phyloP scores from a whole-genome alignment of 805 yeast genomes.

The Cyberlindnera sargentensis region DNA sequence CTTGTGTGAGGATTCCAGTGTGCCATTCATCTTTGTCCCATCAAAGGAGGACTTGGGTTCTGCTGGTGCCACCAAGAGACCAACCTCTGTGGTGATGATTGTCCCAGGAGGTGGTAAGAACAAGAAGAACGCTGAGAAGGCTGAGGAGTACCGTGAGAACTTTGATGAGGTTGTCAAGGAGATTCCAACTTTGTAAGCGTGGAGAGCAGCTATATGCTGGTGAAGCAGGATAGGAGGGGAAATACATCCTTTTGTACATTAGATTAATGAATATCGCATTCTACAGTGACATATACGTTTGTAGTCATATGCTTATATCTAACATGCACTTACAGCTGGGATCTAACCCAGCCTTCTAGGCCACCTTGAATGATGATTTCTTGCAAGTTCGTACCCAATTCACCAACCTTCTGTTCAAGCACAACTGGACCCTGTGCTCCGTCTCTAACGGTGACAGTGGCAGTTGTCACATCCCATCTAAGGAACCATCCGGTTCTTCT shows the following conservation, averaged over 20 bases:
- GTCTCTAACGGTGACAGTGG: constrained; percentile 74
- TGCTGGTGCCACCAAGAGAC: constrained; percentile 99
- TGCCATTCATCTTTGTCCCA: constrained; percentile 90
- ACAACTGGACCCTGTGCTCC: constrained; percentile 46
- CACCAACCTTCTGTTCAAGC: constrained; percentile 86
- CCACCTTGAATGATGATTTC: constrained; percentile 97
- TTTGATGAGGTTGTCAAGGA: constrained; percentile 94
- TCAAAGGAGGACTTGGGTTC: constrained; percentile 97
- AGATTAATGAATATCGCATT: background rate
- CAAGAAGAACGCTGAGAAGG: constrained; percentile 59
- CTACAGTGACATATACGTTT: background rate
- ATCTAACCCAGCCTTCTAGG: constrained; percentile 94
- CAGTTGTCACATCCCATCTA: constrained; percentile 86
- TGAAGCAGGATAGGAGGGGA: too few species aligned
- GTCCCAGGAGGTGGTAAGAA: constrained; percentile 93
- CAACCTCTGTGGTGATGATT: constrained; percentile 95
- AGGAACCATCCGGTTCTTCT: constrained; percentile 92
- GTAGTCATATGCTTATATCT: background rate
- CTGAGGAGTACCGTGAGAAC: constrained; percentile 85
- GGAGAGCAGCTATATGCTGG: background rate
- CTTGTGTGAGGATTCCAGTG: constrained; percentile 87
- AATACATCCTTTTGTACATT: background rate
- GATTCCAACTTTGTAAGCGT: constrained; percentile 36
- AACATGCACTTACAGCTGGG: constrained; percentile 39
- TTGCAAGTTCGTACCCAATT: constrained; percentile 89